Conservation (phyloP, 164 flowering plant genomes). For the Magnolia sinica region DNA sequence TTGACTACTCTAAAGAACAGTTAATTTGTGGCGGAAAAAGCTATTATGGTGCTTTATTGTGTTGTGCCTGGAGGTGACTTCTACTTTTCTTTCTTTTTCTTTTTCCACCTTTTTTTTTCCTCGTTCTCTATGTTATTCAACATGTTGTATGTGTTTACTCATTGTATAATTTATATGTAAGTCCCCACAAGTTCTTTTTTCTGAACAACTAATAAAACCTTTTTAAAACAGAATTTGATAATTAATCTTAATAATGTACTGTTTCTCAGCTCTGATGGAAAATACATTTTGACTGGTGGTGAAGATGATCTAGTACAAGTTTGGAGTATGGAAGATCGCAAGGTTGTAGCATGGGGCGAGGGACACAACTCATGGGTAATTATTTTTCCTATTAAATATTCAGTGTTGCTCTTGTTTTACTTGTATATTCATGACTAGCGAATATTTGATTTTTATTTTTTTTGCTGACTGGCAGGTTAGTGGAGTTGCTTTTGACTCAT, state of each 20-base stretch:
- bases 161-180: neutral
- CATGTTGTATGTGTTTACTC: neutral
- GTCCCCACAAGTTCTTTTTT: neutral
- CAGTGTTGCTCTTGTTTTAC: neutral
- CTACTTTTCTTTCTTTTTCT: neutral
- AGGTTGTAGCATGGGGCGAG: slow-evolving; percentile 98
- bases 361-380: slow-evolving; percentile 98
- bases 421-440: neutral
- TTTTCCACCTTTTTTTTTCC: no score
- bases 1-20: slow-evolving; percentile 86
- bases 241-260: neutral
- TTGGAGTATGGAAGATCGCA: slow-evolving; percentile 98
- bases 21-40: slow-evolving; percentile 91
- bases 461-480: slow-evolving; percentile 65
- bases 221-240: neutral
- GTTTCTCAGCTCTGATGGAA: slow-evolving; percentile 69
- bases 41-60: slow-evolving; percentile 89
- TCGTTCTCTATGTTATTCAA: no score
- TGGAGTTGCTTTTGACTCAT: slow-evolving; percentile 96
- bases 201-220: neutral
- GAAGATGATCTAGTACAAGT: slow-evolving; percentile 98
- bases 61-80: slow-evolving; percentile 94
- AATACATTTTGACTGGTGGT: slow-evolving; percentile 92
- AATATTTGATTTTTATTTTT: slow-evolving; percentile 4
- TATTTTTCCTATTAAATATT: slow-evolving; percentile 1